Percentiles rank a stretch among this genome's conserved stretches.
These are phyloP conservation scores for Lactarius pseudohatsudake DNA, from an alignment of 768 basidiomycete genomes.

Conservation along the genomic window DNA sequence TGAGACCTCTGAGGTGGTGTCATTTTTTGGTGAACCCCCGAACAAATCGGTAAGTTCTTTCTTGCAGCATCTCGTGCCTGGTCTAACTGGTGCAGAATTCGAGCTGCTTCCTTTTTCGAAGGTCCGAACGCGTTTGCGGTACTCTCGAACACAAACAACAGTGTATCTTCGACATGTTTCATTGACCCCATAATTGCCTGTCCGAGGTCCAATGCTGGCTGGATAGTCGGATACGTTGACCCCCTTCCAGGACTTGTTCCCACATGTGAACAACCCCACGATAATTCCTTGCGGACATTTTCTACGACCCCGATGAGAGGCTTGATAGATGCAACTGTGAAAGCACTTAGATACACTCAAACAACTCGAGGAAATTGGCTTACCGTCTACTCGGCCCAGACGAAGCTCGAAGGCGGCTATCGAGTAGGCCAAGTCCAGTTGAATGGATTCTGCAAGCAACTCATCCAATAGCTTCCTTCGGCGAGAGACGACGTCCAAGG, in stretches of 20 bases:
- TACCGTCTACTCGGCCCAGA: slow-evolving; percentile 45
- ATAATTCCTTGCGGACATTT: slow-evolving; percentile 46
- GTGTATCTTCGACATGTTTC: slow-evolving; percentile 35
- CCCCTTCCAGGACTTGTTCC: slow-evolving; percentile 12
- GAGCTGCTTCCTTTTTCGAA: slow-evolving; percentile 22
- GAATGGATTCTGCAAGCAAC: slow-evolving; percentile 39
- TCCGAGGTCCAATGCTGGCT: slow-evolving; percentile 38
- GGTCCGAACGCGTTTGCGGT: slow-evolving; percentile 32
- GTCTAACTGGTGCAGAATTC: slow-evolving; percentile 11
- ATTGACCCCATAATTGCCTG: slow-evolving; percentile 39
- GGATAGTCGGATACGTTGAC: slow-evolving; percentile 31
- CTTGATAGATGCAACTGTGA: slow-evolving; percentile 43
- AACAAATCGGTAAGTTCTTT: slow-evolving; percentile 37
- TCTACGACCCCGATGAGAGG: slow-evolving; percentile 46
- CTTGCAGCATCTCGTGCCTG: slow-evolving; percentile 22
- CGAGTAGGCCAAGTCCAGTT: slow-evolving; percentile 43
- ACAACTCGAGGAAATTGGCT: slow-evolving; percentile 14
- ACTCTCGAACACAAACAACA: slow-evolving; percentile 34
- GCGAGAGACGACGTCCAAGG: slow-evolving; percentile 26
- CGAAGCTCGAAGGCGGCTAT: slow-evolving; percentile 49
- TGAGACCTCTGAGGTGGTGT: slow-evolving; percentile 34
- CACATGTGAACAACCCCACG: slow-evolving; percentile 40
- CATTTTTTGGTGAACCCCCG: slow-evolving; percentile 31
- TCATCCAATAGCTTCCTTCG: slow-evolving; percentile 30
- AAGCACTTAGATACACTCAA: slow-evolving; percentile 15